Evolutionary conservation across 78 protist genomes (phyloP).

Genomic region (Dictyostelium brefeldianum): DNA sequence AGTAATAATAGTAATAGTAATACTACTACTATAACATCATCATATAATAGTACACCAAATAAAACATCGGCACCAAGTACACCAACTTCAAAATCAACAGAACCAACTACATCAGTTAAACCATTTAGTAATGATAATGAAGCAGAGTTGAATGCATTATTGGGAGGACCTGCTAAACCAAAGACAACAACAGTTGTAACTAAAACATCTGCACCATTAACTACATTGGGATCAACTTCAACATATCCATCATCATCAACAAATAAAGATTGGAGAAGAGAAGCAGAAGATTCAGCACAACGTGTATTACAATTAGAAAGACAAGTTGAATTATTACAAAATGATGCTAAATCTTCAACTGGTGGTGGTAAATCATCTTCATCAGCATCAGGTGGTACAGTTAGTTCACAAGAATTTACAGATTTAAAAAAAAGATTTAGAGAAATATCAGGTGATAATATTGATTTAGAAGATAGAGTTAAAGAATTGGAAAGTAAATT

Average conservation of each 20-base stretch:
- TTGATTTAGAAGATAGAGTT: slow-evolving; percentile 56
- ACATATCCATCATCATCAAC: background rate
- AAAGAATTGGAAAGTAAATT: slow-evolving; percentile 55
- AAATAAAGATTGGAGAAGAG: slow-evolving; percentile 22
- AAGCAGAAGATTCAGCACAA: slow-evolving; percentile 17
- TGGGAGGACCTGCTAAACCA: background rate
- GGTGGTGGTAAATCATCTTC: background rate
- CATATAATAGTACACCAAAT: background rate
- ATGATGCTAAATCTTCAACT: background rate
- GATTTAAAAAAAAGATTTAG: slow-evolving; percentile 38
- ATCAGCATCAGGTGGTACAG: background rate
- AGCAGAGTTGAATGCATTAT: slow-evolving; percentile 22
- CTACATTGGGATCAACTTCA: no score
- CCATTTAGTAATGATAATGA: slow-evolving; percentile 17
- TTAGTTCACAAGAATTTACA: background rate
- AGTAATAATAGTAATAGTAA: no score
- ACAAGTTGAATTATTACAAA: slow-evolving; percentile 16
- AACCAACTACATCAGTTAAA: slow-evolving; percentile 16
- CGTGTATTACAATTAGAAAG: slow-evolving; percentile 45
- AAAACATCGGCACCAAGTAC: slow-evolving; percentile 1
- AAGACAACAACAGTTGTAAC: background rate
- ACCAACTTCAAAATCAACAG: background rate
- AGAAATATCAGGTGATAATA: slow-evolving; percentile 47
- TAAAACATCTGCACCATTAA: background rate
- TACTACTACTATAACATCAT: background rate